phyloP scores from a whole-genome alignment of 163 green algal species.

The Dunaliella salina region DNA sequence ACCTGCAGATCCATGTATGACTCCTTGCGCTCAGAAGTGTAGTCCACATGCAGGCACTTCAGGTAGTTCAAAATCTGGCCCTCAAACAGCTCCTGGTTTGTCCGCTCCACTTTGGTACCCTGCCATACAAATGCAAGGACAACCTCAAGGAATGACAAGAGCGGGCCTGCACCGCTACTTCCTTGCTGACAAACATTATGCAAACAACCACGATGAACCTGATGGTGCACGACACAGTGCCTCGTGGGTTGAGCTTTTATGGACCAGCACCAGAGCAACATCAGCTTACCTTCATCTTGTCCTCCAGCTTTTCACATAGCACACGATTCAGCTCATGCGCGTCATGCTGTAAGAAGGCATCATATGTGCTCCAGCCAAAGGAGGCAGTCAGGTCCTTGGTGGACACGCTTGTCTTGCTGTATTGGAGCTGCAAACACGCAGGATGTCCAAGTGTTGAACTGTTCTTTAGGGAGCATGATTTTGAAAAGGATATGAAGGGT shows the following conservation, averaged over 20 bases:
- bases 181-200: no score
- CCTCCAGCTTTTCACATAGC: constrained; percentile 93
- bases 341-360: constrained; percentile 97
- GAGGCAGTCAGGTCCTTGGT: constrained; percentile 94
- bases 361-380: constrained; percentile 91
- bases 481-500: no score
- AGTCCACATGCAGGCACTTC: constrained; percentile 91
- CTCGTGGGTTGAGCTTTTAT: no score
- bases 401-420: constrained; percentile 66
- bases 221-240: no score
- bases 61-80: constrained; percentile 88
- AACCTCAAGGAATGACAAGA: background rate
- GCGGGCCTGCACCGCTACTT: background rate
- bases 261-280: no score
- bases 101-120: constrained; percentile 85
- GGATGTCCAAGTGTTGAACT: no score
- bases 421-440: constrained; percentile 67
- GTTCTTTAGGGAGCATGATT: no score
- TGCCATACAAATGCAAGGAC: constrained; percentile 19
- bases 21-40: constrained; percentile 81
- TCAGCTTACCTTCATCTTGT: constrained; percentile 92
- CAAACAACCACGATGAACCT: no score
- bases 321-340: constrained; percentile 95
- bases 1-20: constrained; percentile 74
- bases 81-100: constrained; percentile 92